Evolutionary conservation across 352 stramenopile species (phyloP).

Genomic region (Globisporangium cystogenes): DNA sequence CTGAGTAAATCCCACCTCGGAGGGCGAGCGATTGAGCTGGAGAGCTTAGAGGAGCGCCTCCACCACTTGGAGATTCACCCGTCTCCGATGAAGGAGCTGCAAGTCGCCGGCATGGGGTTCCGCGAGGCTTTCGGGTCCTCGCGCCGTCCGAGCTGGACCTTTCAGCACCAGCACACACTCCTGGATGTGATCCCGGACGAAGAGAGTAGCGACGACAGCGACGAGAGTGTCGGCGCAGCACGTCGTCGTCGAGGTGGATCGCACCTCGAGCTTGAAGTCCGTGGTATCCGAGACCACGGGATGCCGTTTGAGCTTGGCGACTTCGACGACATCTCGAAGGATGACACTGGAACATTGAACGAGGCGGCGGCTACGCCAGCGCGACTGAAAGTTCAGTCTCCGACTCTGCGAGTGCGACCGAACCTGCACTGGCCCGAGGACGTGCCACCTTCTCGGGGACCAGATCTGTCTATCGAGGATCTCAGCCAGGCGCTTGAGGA

Average conservation of each 20-base stretch:
- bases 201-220: conserved; percentile 22
- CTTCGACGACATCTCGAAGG: neutral
- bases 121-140: conserved; percentile 13
- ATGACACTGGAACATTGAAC: neutral
- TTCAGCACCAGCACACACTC: conserved; percentile 44
- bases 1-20: neutral
- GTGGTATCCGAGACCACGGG: neutral
- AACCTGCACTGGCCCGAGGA: conserved; percentile 37
- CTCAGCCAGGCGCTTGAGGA: conserved; percentile 19
- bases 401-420: conserved; percentile 27
- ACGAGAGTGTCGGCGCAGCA: neutral
- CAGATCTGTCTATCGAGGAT: conserved; percentile 32
- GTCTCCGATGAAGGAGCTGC: conserved; percentile 53
- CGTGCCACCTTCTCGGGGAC: conserved; percentile 35
- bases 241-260: too few species aligned
- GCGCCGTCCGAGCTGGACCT: conserved; percentile 58
- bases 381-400: conserved; percentile 25
- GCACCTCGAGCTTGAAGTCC: neutral
- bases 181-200: conserved; percentile 51
- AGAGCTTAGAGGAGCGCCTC: conserved; percentile 54
- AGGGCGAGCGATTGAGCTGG: conserved; percentile 17
- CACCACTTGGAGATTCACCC: conserved; percentile 53
- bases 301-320: neutral
- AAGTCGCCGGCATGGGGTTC: neutral
- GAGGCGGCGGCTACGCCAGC: neutral